Conservation (phyloP, 2,329 filamentous ascomycete species). For the Fusarium proliferatum region DNA sequence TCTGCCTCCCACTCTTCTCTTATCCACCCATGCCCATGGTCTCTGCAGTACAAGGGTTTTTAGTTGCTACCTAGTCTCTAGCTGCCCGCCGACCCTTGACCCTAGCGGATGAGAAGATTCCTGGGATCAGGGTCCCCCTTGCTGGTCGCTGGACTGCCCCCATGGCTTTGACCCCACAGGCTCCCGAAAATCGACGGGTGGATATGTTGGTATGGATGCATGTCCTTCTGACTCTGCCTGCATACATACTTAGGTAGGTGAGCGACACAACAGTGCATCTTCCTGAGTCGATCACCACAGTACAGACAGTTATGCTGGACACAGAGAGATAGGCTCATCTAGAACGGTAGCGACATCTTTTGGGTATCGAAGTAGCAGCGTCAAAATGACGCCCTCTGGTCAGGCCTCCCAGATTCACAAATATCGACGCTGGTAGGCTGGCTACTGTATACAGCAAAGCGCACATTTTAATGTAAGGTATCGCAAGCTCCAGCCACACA, state of each 20-base stretch:
- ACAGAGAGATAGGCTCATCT: conserved; percentile 4
- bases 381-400: conserved; percentile 23
- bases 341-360: conserved; percentile 23
- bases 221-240: conserved; percentile 37
- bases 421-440: not conserved
- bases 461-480: not conserved
- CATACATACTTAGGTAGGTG: not conserved
- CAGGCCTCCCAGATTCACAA: conserved; percentile 15
- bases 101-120: conserved; percentile 30
- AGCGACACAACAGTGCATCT: conserved; percentile 2
- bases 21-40: conserved; percentile 19
- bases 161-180: conserved; percentile 37
- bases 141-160: conserved; percentile 22
- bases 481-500: conserved; percentile 18
- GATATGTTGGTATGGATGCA: conserved; percentile 24
- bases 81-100: conserved; percentile 33
- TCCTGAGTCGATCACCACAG: not conserved
- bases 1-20: conserved; percentile 9
- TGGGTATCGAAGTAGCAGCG: not conserved
- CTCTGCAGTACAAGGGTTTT: conserved; percentile 22
- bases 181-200: conserved; percentile 37
- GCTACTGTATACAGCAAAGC: not conserved
- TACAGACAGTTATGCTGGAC: not conserved
- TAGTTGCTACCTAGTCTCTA: conserved; percentile 10
- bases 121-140: conserved; percentile 34